Conservation (phyloP, 371 early-diverging fungal genomes). For the Mortierella sp. region DNA sequence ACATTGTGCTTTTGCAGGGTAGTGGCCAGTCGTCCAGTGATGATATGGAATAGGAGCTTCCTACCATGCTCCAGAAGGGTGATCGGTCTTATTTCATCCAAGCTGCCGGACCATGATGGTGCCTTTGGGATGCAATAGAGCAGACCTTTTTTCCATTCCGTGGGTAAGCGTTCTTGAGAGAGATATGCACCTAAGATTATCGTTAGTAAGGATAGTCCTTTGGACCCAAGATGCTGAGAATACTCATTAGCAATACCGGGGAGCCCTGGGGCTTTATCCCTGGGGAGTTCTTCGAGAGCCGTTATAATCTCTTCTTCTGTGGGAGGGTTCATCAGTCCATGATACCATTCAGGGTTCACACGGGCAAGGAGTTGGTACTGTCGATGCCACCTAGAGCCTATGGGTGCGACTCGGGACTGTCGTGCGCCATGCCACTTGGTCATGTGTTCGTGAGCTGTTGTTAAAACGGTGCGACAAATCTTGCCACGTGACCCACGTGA, state of each 20-base stretch:
- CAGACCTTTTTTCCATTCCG: slow-evolving; percentile 16
- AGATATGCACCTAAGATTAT: slow-evolving; percentile 9
- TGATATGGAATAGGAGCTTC: slow-evolving; percentile 32
- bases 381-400: no score
- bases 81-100: slow-evolving; percentile 24
- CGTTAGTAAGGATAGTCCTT: not conserved
- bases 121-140: slow-evolving; percentile 36
- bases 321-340: no score
- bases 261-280: slow-evolving; percentile 10
- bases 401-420: no score
- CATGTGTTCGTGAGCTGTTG: no score
- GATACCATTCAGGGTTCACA: no score
- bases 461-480: no score
- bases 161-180: not conserved
- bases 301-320: not conserved
- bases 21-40: not conserved
- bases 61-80: slow-evolving; percentile 30
- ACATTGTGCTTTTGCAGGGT: slow-evolving; percentile 7
- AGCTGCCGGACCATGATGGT: slow-evolving; percentile 8
- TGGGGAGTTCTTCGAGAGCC: not conserved
- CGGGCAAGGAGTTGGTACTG: no score
- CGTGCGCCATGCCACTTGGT: no score
- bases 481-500: no score
- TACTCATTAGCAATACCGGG: slow-evolving; percentile 5
- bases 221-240: not conserved